Base-by-base conservation (phyloP, 768 basidiomycete genomes). In the Leccinum broughii region DNA sequence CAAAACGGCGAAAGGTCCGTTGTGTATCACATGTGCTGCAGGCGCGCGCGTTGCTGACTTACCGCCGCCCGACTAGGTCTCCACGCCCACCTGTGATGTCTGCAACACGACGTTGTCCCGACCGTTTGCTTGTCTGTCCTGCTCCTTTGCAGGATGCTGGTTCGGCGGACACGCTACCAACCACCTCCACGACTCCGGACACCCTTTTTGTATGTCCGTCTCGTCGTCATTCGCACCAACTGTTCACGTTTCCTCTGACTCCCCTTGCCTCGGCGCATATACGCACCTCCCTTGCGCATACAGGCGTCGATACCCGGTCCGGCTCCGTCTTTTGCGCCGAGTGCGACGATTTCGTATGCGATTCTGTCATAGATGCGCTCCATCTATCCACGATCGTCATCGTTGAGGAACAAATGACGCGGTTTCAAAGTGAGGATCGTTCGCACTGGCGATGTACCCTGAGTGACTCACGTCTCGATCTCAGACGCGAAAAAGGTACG, bases 301-400 rank as follows among this genome's bases (percentile, higher is more conserved):
- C 65, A 95, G 93, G 88, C 67, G 83, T 85, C 28, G 93, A 95
- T 70, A 77, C 84, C 4, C 84, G 83, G 63, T 83, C 86, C 0
- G 93, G 94, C n/a, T 78, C 79, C 10, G 75, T 95, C 2, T 95
- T 83, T 68, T 95, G 94, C 70, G 71, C 76, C 3, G 76, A 80
- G 35, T 95, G 93, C 75, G 80, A 87, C 39, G 89, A 94, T 69
- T 87, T 92, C 60, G 80, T 92, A 24, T 88, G 88, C 64, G 78
- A 90, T 62, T 63, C 80, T 13, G 72, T 68, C 2, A 67, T 93
- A 37, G 84, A 85, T 44, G 70, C 74, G 8, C 58, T 82, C 8
- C 77, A 81, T 62, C 65, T 81, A 28, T 67, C 77, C 5, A 76
- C 82, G 3, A 70, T 79, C 9, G 66, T 90, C 4, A 70, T 74